phyloP scores from a whole-genome alignment of 1,139 yeast species.

The Protomyces pachydermus region DNA sequence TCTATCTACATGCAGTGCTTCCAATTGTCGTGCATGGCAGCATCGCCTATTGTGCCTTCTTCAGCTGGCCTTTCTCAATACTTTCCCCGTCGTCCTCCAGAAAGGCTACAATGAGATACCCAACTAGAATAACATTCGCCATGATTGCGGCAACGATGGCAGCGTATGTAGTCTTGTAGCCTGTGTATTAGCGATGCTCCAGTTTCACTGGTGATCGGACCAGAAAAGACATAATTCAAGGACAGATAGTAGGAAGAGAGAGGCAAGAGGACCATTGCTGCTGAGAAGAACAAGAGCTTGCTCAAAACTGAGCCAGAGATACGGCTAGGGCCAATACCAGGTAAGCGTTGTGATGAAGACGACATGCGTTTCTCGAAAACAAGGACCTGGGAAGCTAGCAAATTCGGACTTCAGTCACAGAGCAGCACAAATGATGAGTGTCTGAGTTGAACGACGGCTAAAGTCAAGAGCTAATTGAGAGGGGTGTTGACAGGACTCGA shows the following conservation, averaged over 20 bases:
- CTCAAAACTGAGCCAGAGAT: constrained; percentile 4
- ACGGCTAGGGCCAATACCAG: not conserved
- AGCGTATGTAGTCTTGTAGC: constrained; percentile 26
- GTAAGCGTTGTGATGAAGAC: too few species aligned
- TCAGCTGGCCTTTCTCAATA: not conserved
- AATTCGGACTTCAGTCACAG: too few species aligned
- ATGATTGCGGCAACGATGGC: constrained; percentile 87
- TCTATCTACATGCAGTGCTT: not conserved
- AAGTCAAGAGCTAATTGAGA: too few species aligned
- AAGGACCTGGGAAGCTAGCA: too few species aligned
- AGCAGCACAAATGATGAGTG: too few species aligned
- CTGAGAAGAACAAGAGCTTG: constrained; percentile 55
- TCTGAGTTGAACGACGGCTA: too few species aligned
- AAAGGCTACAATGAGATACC: constrained; percentile 82
- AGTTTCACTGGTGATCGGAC: not conserved
- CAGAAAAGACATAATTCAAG: constrained; percentile 41
- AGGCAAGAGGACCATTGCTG: constrained; percentile 81
- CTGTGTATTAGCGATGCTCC: not conserved
- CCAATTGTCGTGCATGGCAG: not conserved
- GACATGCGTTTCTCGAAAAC: too few species aligned
- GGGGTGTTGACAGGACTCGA: too few species aligned
- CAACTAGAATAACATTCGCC: constrained; percentile 82
- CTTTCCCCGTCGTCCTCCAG: constrained; percentile 51
- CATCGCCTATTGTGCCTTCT: not conserved
- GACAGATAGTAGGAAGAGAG: constrained; percentile 61